phyloP scores from a whole-genome alignment of 1,139 yeast genomes.

The Geotrichum reessii region DNA sequence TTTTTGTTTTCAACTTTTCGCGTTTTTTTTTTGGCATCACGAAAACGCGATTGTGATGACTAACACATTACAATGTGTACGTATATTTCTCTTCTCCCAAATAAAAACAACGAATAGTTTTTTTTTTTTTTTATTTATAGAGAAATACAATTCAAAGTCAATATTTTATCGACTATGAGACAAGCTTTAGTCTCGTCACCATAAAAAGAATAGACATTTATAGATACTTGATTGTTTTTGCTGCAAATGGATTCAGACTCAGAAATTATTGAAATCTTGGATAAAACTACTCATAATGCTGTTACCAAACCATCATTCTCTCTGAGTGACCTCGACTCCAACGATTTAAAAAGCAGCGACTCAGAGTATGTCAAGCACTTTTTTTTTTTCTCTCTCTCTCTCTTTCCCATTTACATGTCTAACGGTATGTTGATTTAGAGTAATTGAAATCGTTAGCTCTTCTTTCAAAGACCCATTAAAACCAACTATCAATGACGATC shows the following conservation, averaged over 20 bases:
- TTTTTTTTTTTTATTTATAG: no score
- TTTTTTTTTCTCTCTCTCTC: not conserved
- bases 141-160: no score
- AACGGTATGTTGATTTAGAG: not conserved
- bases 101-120: not conserved
- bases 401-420: not conserved
- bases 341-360: not conserved
- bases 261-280: constrained; percentile 1
- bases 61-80: no score
- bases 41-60: not conserved
- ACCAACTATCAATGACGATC: not conserved
- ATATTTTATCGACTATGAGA: not conserved
- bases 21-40: no score
- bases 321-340: not conserved
- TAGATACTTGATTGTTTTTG: not conserved
- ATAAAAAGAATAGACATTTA: not conserved
- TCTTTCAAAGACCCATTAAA: not conserved
- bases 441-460: not conserved
- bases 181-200: not conserved
- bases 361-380: not conserved
- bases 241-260: not conserved
- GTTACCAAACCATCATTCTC: not conserved
- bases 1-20: not conserved
- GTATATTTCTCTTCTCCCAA: not conserved
- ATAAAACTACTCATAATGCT: not conserved